Conservation (phyloP, 2,329 filamentous ascomycete species). For the Fusarium miscanthi region DNA sequence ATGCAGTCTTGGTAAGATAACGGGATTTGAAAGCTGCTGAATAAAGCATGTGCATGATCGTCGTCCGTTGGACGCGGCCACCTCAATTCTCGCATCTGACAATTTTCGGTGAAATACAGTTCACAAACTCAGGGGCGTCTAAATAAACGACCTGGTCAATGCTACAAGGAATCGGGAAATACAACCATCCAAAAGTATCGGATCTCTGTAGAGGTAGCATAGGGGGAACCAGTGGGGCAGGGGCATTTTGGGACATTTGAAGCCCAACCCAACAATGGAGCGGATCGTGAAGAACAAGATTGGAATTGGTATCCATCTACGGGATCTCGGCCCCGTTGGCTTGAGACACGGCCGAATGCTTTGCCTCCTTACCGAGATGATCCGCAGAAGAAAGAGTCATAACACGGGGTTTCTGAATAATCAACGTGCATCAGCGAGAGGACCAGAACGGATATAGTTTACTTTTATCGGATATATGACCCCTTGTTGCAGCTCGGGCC, state of each 20-base stretch:
- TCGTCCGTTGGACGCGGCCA: background rate
- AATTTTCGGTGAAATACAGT: background rate
- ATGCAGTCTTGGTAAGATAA: slow-evolving; percentile 7
- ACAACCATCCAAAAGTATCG: background rate
- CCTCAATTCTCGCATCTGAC: background rate
- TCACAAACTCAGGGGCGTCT: slow-evolving; percentile 9
- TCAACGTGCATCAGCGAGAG: background rate
- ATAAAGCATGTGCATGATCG: background rate
- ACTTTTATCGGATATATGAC: slow-evolving; percentile 24
- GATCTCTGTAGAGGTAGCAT: slow-evolving; percentile 12
- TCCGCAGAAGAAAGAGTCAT: slow-evolving; percentile 11
- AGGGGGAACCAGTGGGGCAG: slow-evolving; percentile 23
- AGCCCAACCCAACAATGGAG: slow-evolving; percentile 41
- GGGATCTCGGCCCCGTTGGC: slow-evolving; percentile 32
- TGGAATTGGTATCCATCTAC: background rate
- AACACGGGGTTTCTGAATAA: slow-evolving; percentile 1
- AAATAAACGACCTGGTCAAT: slow-evolving; percentile 15
- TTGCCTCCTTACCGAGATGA: slow-evolving; percentile 28
- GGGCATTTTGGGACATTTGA: slow-evolving; percentile 22
- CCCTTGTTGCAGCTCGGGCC: slow-evolving; percentile 4
- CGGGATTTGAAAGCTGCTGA: slow-evolving; percentile 1
- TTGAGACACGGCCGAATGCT: slow-evolving; percentile 14
- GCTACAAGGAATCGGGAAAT: slow-evolving; percentile 4
- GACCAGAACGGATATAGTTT: slow-evolving; percentile 25
- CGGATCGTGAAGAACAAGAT: background rate